Evolutionary conservation across 306 rosid genomes (phyloP), one percentile per base, ranked within the genome.

Genomic region (Astragalus membranaceus): DNA sequence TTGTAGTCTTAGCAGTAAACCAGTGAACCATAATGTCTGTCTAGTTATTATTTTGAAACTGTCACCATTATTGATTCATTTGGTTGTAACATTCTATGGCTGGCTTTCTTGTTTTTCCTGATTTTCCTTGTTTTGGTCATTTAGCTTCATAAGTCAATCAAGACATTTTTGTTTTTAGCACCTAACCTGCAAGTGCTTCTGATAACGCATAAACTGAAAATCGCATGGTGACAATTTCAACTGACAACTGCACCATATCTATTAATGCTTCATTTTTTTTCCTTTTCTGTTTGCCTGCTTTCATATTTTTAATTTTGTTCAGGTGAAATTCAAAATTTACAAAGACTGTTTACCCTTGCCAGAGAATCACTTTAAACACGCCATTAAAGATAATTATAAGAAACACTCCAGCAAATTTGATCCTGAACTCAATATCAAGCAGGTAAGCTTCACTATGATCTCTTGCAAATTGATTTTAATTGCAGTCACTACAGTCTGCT

Each of bases 271-370:
- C 43, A 53, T 8, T 50, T 16, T 50, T 16, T 23, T n/a, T 37
- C 43, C 8, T 76, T 66, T 52, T 20, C 58, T 26, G 36, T 60
- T 51, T 41, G 26, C 60, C 30, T 57, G 37, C 43, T 50, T 44
- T 41, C 61, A 62, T 33, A 37, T 73, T 65, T 57, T 61, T 7
- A 15, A 58, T 64, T 61, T 53, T 75, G 44, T 75, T 73, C 84
- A 76, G 84, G 87, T 83, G 61, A 63, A 64, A 6, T 83, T 83
- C 66, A 79, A 83, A 69, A 79, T 83, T 62, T 14, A 48, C 70
- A 15, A 62, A 54, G 79, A 72, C 58, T 76, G 84, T 63, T 62
- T 72, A 53, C 87, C 87, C 53, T 63, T 83, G 79, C 81, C 72
- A 56, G 87, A 79, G 79, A 65, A 32, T 54, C 54, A 44, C 39